Base-by-base conservation (phyloP, 2,329 filamentous ascomycete species). In the Ophiostoma ips region DNA sequence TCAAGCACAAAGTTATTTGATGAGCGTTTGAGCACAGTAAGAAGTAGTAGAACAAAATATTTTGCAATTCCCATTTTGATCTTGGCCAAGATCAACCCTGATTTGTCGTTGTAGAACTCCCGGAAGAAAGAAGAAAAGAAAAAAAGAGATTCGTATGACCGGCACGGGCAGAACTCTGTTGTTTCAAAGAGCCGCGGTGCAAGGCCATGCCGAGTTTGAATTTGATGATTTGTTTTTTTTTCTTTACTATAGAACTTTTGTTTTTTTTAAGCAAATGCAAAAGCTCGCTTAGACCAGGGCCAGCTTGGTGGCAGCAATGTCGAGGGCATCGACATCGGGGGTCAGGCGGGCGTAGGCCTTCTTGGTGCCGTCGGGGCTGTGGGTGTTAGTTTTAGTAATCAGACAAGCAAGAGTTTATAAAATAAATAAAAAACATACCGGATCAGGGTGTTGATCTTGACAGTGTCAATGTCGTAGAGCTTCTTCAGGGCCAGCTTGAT, bases 381-480 rank as follows among this genome's bases (percentile, higher is more conserved):
- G n/a, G 19, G 2, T 13, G 24, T 43, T n/a, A 43, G 21, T 28
- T 3, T 6, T 30, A 18, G 33, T 47, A 34, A 50, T 43, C 18
- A 37, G 36, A 21, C 16, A n/a, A 8, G 21, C 5, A 6, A 21
- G 12, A 31, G n/a, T n/a, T n/a, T n/a, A 36, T 16, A 2, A 15
- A 13, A 12, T 5, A 9, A 16, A 24, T 28, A 12, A 35, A 33
- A n/a, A 28, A 46, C 77, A 53, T 81, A 90, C 85, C 89, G 85
- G 77, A 98, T 89, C 62, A 98, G 81, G 62, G 92, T 98, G 83
- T 98, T 98, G 79, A 98, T 88, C 85, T 96, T 96, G 75, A 96
- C 76, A 63, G 81, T 85, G 67, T 95, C 90, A 60, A 98, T 92
- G 71, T 96, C 92, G 72, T 98, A 98, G 61, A 96, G 84, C 83